Conservation (phyloP, 2,329 filamentous ascomycete species). For the Neofusicoccum umdonicola region DNA sequence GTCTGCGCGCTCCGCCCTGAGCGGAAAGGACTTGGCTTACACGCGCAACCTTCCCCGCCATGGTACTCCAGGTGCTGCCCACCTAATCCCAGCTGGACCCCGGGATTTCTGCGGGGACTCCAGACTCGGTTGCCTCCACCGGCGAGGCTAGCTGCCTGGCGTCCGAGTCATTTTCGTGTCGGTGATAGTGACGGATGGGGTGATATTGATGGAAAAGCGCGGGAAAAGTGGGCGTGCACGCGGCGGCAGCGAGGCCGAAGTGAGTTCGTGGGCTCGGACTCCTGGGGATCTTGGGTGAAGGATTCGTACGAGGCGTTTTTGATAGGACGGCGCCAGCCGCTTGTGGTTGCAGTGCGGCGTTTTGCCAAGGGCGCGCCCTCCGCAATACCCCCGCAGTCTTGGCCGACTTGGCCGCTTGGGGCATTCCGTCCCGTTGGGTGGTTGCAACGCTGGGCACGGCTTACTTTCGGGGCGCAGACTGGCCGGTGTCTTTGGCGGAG, state of each 20-base stretch:
- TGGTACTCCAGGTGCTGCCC: background rate
- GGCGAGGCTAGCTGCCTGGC: background rate
- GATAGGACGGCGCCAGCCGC: slow-evolving; percentile 12
- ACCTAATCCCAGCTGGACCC: background rate
- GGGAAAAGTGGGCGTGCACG: background rate
- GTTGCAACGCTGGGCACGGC: slow-evolving; percentile 11
- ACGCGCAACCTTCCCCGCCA: slow-evolving; percentile 3
- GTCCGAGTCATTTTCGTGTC: slow-evolving; percentile 7
- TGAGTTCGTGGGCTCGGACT: background rate
- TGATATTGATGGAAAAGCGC: background rate
- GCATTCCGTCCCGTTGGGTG: slow-evolving; percentile 3
- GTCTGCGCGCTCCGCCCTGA: background rate
- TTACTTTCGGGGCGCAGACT: slow-evolving; percentile 14
- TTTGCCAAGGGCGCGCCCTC: background rate
- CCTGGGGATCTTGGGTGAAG: background rate
- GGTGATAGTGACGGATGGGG: background rate
- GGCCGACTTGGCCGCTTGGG: slow-evolving; percentile 3
- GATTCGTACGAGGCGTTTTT: background rate
- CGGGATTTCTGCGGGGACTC: slow-evolving; percentile 4
- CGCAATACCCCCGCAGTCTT: slow-evolving; percentile 10
- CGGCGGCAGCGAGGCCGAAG: background rate
- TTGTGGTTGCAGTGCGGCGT: slow-evolving; percentile 11
- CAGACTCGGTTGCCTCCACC: background rate
- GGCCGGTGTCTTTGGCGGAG: slow-evolving; percentile 1
- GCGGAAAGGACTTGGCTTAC: slow-evolving; percentile 6